Base-by-base conservation (phyloP, 169 alveolate species). In the Cryptosporidium sp. region DNA sequence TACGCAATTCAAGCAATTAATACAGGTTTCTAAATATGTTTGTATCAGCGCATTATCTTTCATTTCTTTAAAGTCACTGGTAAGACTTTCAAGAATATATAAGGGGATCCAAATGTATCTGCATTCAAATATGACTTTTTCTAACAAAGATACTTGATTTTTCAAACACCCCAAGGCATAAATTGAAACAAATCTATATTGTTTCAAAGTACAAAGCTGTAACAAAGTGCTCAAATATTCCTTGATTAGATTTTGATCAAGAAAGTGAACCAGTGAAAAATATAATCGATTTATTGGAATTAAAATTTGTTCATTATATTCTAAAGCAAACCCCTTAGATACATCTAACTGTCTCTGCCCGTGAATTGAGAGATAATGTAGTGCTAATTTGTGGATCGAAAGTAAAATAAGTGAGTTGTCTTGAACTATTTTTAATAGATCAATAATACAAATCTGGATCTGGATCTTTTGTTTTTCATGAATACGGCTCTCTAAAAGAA, bases 381-480 rank as follows among this genome's bases (percentile, higher is more conserved):
- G n/a, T 62, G 59, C 37, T 16, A 43, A 39, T 45, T 61, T 80
- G 14, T 80, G 89, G 3, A 62, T 65, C 4, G 62, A 37, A 23
- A 80, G 41, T 21, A 80, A 8, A n/a, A 45, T 41, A 0, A 37
- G 29, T 16, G 89, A 41, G 62, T 80, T 41, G n/a, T 65, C 75
- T 43, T 10, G 62, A 16, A 43, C 33, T 1, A 80, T 10, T 26
- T 59, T 41, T 39, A 80, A 39, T 48, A 65, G 16, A 26, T 21
- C 65, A 62, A 80, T 21, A 9, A 80, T 35, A 37, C 80, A 61
- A 10, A n/a, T 65, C 67, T 62, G 80, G 23, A 80, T 61, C 48
- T 80, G 45, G 23, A 21, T 16, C 45, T 55, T 80, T 62, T 80
- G 65, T 41, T 21, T 80, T 37, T 65, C 35, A 6, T 41, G 31